These are phyloP conservation scores for Phytophthora melonis DNA, from an alignment of 352 stramenopile genomes.

Conservation along the genomic window DNA sequence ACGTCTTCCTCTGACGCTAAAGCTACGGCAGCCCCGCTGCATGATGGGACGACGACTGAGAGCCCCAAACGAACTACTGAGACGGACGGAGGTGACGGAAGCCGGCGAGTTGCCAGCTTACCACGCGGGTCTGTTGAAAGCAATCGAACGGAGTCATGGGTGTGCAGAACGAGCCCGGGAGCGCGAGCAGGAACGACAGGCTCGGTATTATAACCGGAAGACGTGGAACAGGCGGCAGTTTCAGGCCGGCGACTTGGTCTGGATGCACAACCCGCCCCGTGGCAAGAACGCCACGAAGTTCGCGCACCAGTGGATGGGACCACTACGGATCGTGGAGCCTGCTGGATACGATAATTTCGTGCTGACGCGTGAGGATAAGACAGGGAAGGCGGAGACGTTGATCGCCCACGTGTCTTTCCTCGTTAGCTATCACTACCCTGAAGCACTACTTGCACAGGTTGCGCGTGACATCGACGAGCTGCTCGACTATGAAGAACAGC, in stretches of 20 bases:
- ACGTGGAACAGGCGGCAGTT: neutral
- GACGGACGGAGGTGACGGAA: neutral
- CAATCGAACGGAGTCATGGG: neutral
- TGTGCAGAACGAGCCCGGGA: neutral
- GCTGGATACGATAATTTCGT: constrained; percentile 4
- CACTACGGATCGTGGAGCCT: neutral
- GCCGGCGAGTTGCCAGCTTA: neutral
- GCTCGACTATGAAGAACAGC: neutral
- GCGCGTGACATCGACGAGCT: neutral
- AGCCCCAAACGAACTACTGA: neutral
- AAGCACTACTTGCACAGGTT: neutral
- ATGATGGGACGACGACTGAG: neutral
- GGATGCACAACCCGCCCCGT: constrained; percentile 4
- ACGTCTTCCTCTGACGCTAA: too few species aligned
- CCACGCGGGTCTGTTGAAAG: neutral
- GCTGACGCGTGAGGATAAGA: constrained; percentile 4
- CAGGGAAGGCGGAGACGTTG: neutral
- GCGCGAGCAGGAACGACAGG: neutral
- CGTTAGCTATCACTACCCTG: neutral
- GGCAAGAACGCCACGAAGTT: constrained; percentile 13
- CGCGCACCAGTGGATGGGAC: constrained; percentile 2
- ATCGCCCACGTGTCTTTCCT: constrained; percentile 7
- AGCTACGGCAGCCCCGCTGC: too few species aligned
- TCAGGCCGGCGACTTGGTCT: neutral
- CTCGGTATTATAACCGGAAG: neutral